Evolutionary conservation across 2,329 filamentous ascomycete genomes (phyloP).

Genomic region (Shiraia bambusicola): DNA sequence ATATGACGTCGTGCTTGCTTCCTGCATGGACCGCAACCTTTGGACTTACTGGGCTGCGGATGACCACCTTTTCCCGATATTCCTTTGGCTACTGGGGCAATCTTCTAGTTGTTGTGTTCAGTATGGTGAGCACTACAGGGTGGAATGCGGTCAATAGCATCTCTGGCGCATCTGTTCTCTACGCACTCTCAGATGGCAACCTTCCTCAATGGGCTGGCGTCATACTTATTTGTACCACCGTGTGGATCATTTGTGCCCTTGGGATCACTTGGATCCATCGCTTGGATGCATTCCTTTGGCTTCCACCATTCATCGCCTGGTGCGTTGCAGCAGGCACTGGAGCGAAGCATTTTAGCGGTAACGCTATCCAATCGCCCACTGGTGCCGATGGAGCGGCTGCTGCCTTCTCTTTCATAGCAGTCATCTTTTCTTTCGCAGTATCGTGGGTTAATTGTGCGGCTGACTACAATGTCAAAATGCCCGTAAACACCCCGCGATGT

Average conservation of each 20-base stretch:
- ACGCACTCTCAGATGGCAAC: conserved; percentile 40
- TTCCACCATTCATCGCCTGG: conserved; percentile 43
- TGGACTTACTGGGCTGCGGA: conserved; percentile 40
- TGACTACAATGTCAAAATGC: conserved; percentile 45
- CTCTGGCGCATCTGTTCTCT: conserved; percentile 40
- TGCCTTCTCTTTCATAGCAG: conserved; percentile 40
- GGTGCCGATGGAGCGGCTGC: conserved; percentile 38
- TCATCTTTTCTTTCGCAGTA: conserved; percentile 43
- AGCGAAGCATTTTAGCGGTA: conserved; percentile 35
- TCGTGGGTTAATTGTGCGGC: conserved; percentile 44
- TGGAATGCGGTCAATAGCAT: conserved; percentile 47
- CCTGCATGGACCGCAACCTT: conserved; percentile 33
- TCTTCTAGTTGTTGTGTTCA: conserved; percentile 41
- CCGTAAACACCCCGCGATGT: conserved; percentile 35
- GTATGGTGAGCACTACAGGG: conserved; percentile 42
- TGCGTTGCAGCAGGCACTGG: conserved; percentile 43
- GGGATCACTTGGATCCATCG: conserved; percentile 45
- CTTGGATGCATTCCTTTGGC: conserved; percentile 42
- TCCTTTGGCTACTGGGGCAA: conserved; percentile 46
- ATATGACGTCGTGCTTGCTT: conserved; percentile 33
- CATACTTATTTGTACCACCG: conserved; percentile 41
- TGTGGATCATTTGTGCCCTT: conserved; percentile 42
- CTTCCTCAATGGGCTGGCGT: conserved; percentile 43
- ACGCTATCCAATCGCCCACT: conserved; percentile 24
- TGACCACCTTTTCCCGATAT: conserved; percentile 42